phyloP scores from a whole-genome alignment of 2,329 filamentous ascomycete genomes.

The Didymella segeticola region DNA sequence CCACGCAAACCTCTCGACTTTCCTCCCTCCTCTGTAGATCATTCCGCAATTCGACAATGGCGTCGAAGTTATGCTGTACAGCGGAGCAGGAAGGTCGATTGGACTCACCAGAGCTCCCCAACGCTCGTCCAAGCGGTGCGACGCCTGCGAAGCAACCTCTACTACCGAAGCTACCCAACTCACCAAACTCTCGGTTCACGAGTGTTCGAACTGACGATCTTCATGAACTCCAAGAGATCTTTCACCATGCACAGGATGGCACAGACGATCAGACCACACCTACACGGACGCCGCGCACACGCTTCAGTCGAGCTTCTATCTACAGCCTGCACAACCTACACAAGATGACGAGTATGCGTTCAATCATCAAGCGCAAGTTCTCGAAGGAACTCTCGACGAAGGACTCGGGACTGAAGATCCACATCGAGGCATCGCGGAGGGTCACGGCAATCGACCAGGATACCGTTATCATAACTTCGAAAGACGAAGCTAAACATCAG shows the following conservation, averaged over 20 bases:
- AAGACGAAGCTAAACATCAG: constrained; percentile 28
- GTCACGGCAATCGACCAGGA: constrained; percentile 12
- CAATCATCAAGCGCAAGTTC: constrained; percentile 42
- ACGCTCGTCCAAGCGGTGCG: constrained; percentile 36
- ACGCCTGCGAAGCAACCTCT: constrained; percentile 38
- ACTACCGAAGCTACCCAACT: constrained; percentile 24
- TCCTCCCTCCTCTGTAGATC: background rate
- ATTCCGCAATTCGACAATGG: constrained; percentile 26
- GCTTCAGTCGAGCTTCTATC: constrained; percentile 36
- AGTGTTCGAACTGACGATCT: constrained; percentile 42
- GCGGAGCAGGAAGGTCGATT: constrained; percentile 36
- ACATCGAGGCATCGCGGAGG: constrained; percentile 15
- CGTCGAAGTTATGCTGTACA: constrained; percentile 44
- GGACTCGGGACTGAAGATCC: constrained; percentile 6
- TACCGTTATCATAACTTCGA: constrained; percentile 36
- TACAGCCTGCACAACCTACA: constrained; percentile 44
- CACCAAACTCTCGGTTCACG: constrained; percentile 37
- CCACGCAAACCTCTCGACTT: background rate
- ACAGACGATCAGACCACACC: constrained; percentile 20
- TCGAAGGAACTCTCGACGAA: constrained; percentile 36
- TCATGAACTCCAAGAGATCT: constrained; percentile 44
- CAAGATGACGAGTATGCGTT: constrained; percentile 46
- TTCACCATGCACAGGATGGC: constrained; percentile 34
- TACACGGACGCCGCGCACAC: constrained; percentile 22
- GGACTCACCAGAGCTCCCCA: constrained; percentile 43